Base-by-base conservation (phyloP, 1,139 yeast genomes). In the Yamadazyma sp. region DNA sequence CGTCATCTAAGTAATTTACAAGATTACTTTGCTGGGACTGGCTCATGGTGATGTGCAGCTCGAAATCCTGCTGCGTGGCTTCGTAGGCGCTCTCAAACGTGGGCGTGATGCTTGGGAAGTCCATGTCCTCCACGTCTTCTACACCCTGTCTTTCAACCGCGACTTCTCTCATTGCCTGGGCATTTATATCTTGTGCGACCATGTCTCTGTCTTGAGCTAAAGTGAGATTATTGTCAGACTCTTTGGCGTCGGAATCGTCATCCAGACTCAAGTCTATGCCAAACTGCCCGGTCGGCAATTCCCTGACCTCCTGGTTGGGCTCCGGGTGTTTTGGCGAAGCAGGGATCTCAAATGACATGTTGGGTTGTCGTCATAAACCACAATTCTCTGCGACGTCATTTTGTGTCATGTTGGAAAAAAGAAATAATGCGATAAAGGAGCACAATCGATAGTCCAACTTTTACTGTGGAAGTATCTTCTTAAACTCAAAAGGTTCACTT, bases 1-100 rank as follows among this genome's bases (percentile, higher is more conserved):
- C 63, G 5, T 70, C 76, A 52, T 87, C 95, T 11, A 84, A 57
- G 49, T 79, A 83, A 31, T 73, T 71, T 31, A 81, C 62, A 38
- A 86, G 66, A 47, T 74, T 73, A 41, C 83, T 76, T 51, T 82
- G 86, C 55, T 86, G 92, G 2, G 47, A 35, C 9, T 46, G 44
- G 12, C 53, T 39, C 17, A 58, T 44, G 2, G 42, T 28, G 8
- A 14, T 13, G 35, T 49, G 52, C 13, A 31, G 4, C 3, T 4
- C 2, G 13, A 48, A 38, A 13, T 45, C 37, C 2, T 17, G 6
- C 14, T 29, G 20, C 2, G 42, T 38, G 2, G 15, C 14, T 14
- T 39, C 46, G 29, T 47, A 48, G 3, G 36, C 48, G 3, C 37
- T 40, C 8, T 48, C 52, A 31, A 48, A 46, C 2, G 44, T 17